These are phyloP conservation scores for Rhizomucor miehei DNA, from an alignment of 371 early-diverging fungal species.

Conservation along the genomic window DNA sequence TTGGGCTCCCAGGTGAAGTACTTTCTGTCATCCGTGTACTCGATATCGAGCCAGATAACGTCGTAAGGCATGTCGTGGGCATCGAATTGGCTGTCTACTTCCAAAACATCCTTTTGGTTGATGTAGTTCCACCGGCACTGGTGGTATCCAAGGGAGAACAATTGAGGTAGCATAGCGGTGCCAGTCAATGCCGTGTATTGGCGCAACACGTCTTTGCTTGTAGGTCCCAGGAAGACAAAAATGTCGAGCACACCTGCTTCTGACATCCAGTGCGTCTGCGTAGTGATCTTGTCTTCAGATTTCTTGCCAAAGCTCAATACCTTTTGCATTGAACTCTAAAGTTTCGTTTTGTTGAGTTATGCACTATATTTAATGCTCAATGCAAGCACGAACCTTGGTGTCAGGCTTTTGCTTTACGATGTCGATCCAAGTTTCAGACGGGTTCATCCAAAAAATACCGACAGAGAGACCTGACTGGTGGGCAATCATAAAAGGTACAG, in stretches of 20 bases:
- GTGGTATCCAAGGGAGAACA: conserved; percentile 91
- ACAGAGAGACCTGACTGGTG: conserved; percentile 63
- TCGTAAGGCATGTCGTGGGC: conserved; percentile 86
- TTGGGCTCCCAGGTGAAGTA: conserved; percentile 89
- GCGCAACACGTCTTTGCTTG: conserved; percentile 65
- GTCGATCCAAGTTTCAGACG: conserved; percentile 98
- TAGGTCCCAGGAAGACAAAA: conserved; percentile 86
- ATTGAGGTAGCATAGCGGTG: conserved; percentile 80
- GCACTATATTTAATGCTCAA: too few relatives aligned
- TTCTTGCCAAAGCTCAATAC: conserved; percentile 24
- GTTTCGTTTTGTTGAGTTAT: background rate
- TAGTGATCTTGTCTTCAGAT: conserved; percentile 16
- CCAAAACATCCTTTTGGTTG: conserved; percentile 77
- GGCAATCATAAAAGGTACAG: conserved; percentile 91
- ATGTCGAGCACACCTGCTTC: conserved; percentile 92
- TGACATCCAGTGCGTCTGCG: conserved; percentile 90
- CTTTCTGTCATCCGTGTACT: conserved; percentile 88
- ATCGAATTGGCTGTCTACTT: conserved; percentile 82
- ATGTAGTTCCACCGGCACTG: conserved; percentile 95
- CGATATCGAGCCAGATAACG: conserved; percentile 95
- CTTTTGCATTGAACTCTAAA: conserved; percentile 28
- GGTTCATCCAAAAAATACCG: conserved; percentile 90
- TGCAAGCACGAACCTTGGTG: conserved; percentile 16
- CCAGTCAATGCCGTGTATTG: conserved; percentile 82
- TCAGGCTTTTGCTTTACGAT: conserved; percentile 59